phyloP scores from a whole-genome alignment of 1,284 basidiomycete genomes.

The Tausonia pullulans region DNA sequence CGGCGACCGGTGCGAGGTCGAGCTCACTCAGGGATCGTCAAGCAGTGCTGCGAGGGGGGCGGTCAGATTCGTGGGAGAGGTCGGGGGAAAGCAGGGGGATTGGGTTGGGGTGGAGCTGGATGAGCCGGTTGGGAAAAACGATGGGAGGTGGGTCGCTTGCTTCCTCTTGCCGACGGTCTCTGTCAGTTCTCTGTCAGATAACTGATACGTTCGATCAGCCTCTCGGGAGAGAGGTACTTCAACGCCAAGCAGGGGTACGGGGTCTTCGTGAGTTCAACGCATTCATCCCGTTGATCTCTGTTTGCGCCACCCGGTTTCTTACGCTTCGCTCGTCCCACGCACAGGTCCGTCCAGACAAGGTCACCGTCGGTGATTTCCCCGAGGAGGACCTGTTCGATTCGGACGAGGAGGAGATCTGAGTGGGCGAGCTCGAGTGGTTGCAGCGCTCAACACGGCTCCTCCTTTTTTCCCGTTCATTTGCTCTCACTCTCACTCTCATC shows the following conservation, averaged over 20 bases:
- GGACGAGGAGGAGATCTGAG: conserved; percentile 59
- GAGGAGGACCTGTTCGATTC: conserved; percentile 59
- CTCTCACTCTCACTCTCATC: no score
- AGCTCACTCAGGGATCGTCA: conserved; percentile 24
- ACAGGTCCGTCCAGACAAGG: conserved; percentile 59
- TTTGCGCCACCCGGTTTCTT: neutral
- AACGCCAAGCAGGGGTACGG: conserved; percentile 64
- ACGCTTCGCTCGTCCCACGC: neutral
- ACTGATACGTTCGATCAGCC: conserved; percentile 41
- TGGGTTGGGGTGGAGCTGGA: conserved; percentile 96
- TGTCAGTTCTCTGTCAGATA: neutral
- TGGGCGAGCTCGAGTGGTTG: neutral
- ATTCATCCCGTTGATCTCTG: neutral
- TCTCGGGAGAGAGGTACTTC: conserved; percentile 78
- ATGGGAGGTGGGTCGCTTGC: conserved; percentile 63
- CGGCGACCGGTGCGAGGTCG: conserved; percentile 74
- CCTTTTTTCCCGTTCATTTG: no score
- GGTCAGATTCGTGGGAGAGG: conserved; percentile 70
- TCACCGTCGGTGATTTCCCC: conserved; percentile 76
- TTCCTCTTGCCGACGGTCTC: neutral
- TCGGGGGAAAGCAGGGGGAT: conserved; percentile 60
- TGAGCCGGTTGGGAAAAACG: conserved; percentile 90
- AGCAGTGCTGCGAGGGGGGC: conserved; percentile 55
- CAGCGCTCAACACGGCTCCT: no score
- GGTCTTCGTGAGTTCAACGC: conserved; percentile 46